A percentile compares a stretch with the other conserved stretches of the same genome.
Conservation (phyloP, 768 basidiomycete species). For the Boletus bicolor region DNA sequence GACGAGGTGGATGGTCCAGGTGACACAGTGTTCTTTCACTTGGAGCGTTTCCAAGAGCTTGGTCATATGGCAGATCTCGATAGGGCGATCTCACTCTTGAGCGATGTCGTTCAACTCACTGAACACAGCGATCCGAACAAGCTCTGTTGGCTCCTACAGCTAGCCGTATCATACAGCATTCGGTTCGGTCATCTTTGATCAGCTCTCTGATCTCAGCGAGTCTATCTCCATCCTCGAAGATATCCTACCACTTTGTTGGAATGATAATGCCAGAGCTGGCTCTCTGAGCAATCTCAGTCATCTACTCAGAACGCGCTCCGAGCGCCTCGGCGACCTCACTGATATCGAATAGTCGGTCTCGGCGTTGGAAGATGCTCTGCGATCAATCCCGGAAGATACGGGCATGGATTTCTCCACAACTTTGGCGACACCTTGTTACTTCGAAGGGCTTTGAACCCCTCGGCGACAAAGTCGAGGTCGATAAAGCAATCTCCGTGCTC, state of each 20-base stretch:
- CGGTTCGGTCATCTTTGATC: background rate
- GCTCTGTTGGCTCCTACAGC: background rate
- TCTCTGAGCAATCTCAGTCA: background rate
- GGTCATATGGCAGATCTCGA: background rate
- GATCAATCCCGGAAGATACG: too few species aligned
- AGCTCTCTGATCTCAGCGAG: background rate
- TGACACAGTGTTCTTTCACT: background rate
- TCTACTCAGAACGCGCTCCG: background rate
- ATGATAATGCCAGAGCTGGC: background rate
- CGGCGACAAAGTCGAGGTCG: slow-evolving; percentile 1
- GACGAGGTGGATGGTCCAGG: background rate
- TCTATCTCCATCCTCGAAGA: background rate
- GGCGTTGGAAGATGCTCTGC: background rate
- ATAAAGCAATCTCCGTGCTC: slow-evolving; percentile 1
- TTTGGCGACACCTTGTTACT: background rate
- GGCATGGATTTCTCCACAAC: background rate
- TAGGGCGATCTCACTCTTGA: background rate
- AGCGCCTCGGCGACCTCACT: background rate
- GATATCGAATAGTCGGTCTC: slow-evolving; percentile 2
- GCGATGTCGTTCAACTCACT: background rate
- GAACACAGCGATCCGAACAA: background rate
- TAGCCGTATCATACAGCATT: background rate
- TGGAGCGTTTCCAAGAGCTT: background rate
- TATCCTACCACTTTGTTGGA: background rate
- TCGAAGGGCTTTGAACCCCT: slow-evolving; percentile 1